Evolutionary conservation across 2,329 filamentous ascomycete genomes (phyloP), one percentile per base, ranked within the genome.

Genomic region (Aschersonia sp.): DNA sequence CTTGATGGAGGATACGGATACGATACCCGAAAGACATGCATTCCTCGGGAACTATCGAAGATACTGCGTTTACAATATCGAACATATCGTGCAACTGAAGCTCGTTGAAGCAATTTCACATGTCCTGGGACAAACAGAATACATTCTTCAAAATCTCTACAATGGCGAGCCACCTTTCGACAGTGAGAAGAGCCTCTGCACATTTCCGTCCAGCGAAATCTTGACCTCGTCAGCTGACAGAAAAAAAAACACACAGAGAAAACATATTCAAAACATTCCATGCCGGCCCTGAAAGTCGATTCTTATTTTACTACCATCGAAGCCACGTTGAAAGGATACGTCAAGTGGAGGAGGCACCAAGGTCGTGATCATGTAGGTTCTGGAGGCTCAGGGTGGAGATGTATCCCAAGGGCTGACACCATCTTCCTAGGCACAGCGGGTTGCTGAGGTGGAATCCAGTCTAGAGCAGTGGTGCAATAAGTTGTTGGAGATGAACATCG

Each of bases 41-140:
- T 98, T 98, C 61, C 74, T 97, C 9, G 88, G 90, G 4, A 97
- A 98, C 59, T 98, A 98, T 62, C 77, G 92, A 40, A 78, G 92
- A 50, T 97, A 95, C 58, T 92, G 88, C 61, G 81, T 82, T 4
- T 83, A 86, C 50, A 77, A 95, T 30, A 87, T 98, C 48, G 90
- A 97, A 64, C 76, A 76, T 12, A 87, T 97, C 52, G 87, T 94
- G 29, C 77, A 85, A 53, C 76, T 85, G 54, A 84, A 87, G 55
- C 80, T 89, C 3, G 77, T 84, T 45, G 89, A 95, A 51, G 90
- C 90, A 1, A 81, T 97, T 53, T 77, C 81, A 41, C 86, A 95
- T 62, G 89, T 97, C 46, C 74, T 98, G n/a, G 72, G 74, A 12
- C 80, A 84, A 55, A 84, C 89, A 30, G 84, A 92, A 52, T 73